Evolutionary conservation across 352 stramenopile species (phyloP).

Genomic region (Globisporangium lucens): DNA sequence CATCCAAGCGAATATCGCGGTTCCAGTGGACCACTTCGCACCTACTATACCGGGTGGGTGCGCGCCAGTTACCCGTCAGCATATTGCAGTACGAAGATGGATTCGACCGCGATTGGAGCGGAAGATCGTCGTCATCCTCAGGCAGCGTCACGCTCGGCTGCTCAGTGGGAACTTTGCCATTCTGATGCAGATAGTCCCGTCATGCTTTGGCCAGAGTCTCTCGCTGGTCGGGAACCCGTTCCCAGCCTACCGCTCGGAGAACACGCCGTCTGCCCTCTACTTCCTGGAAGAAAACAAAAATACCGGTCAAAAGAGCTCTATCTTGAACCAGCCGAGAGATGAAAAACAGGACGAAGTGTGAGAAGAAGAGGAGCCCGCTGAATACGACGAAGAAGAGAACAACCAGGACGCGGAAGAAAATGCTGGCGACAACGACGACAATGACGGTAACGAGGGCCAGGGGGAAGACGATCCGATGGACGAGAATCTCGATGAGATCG

Average conservation of each 20-base stretch:
- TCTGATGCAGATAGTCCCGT: conserved; percentile 18
- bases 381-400: background rate
- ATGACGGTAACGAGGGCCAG: background rate
- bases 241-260: conserved; percentile 24
- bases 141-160: conserved; percentile 41
- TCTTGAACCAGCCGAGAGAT: background rate
- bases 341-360: too few relatives aligned
- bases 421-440: conserved; percentile 8
- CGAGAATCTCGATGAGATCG: conserved; percentile 1
- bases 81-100: conserved; percentile 44
- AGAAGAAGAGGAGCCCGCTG: background rate
- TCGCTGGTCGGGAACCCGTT: conserved; percentile 38
- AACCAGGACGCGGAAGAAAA: conserved; percentile 3
- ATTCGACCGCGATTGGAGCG: conserved; percentile 40
- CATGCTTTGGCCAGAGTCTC: conserved; percentile 20
- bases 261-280: conserved; percentile 31
- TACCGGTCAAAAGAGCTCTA: conserved; percentile 5
- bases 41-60: background rate
- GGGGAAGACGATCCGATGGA: background rate
- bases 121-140: conserved; percentile 42
- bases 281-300: conserved; percentile 35
- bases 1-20: background rate
- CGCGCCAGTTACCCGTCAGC: conserved; percentile 34
- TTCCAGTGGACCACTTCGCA: conserved; percentile 1
- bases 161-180: conserved; percentile 39